Evolutionary conservation across 768 basidiomycete genomes (phyloP), one percentile per base, ranked within the genome.

Genomic region (Leccinum broughii): DNA sequence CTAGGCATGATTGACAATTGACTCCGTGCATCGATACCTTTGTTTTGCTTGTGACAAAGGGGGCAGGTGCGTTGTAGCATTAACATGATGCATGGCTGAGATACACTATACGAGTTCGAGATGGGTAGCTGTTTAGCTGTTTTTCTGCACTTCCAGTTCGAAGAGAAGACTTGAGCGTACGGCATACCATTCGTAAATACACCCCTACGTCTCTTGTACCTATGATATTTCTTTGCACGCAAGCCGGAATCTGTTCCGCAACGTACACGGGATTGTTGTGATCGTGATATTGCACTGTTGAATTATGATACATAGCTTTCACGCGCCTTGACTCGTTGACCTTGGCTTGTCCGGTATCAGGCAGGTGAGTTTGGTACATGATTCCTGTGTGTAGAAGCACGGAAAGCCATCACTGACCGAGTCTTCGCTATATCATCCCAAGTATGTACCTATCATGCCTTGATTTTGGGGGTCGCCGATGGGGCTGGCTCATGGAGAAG

Each of bases 41-140:
- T 66, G 57, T 60, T 66, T 60, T 65, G 61, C 69, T 71, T 62
- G 62, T 62, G 62, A 62, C 62, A 61, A 70, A 64, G 75, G 77
- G 80, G 78, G 80, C 81, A 85, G 84, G 84, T 85, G 82, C 84
- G 84, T 85, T 81, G 76, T 78, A 81, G 83, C 76, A 78, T 78
- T 79, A 76, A 77, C 68, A 68, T 69, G 62, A 53, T 64, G 65
- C 64, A 28, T 60, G 59, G 65, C 71, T 82, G 72, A 83, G 81
- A 74, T 76, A 74, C 74, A 77, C 17, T 76, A 74, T 75, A 77
- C 17, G 71, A 67, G 69, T 71, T 74, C 67, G 64, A 65, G 67
- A 58, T 63, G 63, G 68, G 57, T 67, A 60, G 67, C 63, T 57
- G 56, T 68, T 60, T 59, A 30, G 53, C 53, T 60, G 3, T 67